These are phyloP conservation scores for Kodamaea sp. DNA, from an alignment of 1,139 yeast species.

Conservation along the genomic window DNA sequence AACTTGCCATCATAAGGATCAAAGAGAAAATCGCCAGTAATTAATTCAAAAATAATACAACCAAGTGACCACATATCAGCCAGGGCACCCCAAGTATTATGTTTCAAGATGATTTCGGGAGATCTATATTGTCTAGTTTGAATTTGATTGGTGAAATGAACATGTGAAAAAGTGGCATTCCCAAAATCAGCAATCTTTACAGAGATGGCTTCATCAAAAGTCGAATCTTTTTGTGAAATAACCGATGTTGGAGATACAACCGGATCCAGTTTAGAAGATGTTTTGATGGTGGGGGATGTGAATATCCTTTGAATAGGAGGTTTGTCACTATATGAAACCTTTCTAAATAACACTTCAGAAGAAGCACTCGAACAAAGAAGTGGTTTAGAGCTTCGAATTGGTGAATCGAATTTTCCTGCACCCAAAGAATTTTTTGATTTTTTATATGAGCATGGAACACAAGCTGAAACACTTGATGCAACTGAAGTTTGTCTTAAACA, in stretches of 20 bases:
- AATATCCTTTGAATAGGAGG: too few species aligned
- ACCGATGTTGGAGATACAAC: neutral
- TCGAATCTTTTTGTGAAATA: neutral
- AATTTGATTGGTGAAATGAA: constrained; percentile 77
- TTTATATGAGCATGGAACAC: constrained; percentile 16
- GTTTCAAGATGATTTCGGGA: constrained; percentile 68
- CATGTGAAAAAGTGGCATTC: constrained; percentile 72
- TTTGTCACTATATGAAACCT: constrained; percentile 8
- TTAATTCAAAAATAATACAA: constrained; percentile 72
- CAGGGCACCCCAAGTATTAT: constrained; percentile 77
- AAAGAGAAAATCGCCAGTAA: constrained; percentile 82
- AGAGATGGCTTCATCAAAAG: constrained; percentile 8
- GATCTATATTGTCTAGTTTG: constrained; percentile 85
- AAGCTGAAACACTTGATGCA: too few species aligned
- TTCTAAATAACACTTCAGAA: constrained; percentile 21
- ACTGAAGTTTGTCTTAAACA: constrained; percentile 1
- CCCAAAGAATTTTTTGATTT: constrained; percentile 22
- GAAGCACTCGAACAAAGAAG: constrained; percentile 19
- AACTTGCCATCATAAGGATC: constrained; percentile 68
- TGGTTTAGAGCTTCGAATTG: constrained; percentile 32
- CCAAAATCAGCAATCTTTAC: constrained; percentile 80
- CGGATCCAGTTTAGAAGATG: too few species aligned
- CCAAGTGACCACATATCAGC: constrained; percentile 85
- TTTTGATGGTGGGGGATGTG: too few species aligned
- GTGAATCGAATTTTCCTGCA: constrained; percentile 19